phyloP scores from a whole-genome alignment of 2,329 filamentous ascomycete genomes.

The Tolypocladium tundrense region DNA sequence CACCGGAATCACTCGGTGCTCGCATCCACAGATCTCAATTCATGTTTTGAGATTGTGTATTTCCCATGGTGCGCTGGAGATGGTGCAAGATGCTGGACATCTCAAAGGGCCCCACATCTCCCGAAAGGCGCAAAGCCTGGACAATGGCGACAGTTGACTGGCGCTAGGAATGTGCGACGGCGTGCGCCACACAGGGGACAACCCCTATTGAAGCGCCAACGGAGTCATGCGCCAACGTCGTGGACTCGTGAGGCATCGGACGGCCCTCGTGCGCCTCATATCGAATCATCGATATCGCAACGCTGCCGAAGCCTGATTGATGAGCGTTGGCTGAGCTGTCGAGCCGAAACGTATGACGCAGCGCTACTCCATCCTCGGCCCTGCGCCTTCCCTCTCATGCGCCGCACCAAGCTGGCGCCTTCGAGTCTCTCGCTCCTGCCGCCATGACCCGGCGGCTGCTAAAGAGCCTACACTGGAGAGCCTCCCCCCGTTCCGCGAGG shows the following conservation, averaged over 20 bases:
- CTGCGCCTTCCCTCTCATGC: not conserved
- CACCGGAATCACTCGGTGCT: not conserved
- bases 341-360: not conserved
- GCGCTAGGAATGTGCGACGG: not conserved
- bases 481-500: not conserved
- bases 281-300: not conserved
- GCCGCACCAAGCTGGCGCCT: not conserved
- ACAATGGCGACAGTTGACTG: not conserved
- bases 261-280: not conserved
- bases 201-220: not conserved
- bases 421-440: conserved; percentile 1
- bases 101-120: not conserved
- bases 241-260: not conserved
- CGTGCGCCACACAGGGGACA: not conserved
- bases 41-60: not conserved
- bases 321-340: not conserved
- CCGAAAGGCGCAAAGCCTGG: not conserved
- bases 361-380: not conserved
- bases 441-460: conserved; percentile 7
- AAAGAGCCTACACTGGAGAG: conserved; percentile 3
- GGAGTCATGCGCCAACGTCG: not conserved
- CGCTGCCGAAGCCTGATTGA: not conserved
- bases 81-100: not conserved
- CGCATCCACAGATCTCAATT: not conserved
- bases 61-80: too few species aligned